Evolutionary conservation across 257 asterid genomes (phyloP), one percentile per base, ranked within the genome.

Genomic region (Verbascum thapsus): DNA sequence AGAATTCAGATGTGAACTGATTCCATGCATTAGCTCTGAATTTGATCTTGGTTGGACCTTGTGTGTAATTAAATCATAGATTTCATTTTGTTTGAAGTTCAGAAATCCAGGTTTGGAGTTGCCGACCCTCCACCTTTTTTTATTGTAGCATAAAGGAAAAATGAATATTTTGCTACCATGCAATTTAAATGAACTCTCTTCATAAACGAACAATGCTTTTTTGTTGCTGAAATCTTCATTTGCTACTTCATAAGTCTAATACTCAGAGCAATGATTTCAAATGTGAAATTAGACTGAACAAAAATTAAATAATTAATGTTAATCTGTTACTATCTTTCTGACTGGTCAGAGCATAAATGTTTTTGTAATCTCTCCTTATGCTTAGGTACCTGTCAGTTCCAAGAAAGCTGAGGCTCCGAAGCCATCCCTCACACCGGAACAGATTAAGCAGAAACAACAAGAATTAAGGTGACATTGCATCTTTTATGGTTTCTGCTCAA

Each of bases 351-450:
- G 38, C 35, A 6, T 20, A 18, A 45, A 17, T 45, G 8, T 18
- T 11, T 11, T 41, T 13, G 13, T 49, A 26, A 26, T 26, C 32
- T 26, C 32, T 26, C 32, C 32, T 49, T 32, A 6, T 65, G 12
- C 39, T 39, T 67, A 83, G 90, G 85, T 80, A 42, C 71, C 87
- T 16, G 76, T 57, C 45, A 68, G 70, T 68, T 30, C 76, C 61
- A 73, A 71, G 63, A 76, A 78, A 65, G 49, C 72, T 20, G 84
- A 68, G 78, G 70, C 85, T 67, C 69, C 83, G 45, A 81, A 81
- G 73, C 83, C 85, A 39, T 74, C 82, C 30, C 83, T 81, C 58
- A 81, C 90, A 44, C 83, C 85, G 3, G 90, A 83, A 67, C 85
- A 83, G 72, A 72, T 76, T 43, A 69, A 69, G 69, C 58, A 41